Evolutionary conservation across 768 basidiomycete genomes (phyloP).

Genomic region (Pulveroboletus sp.): DNA sequence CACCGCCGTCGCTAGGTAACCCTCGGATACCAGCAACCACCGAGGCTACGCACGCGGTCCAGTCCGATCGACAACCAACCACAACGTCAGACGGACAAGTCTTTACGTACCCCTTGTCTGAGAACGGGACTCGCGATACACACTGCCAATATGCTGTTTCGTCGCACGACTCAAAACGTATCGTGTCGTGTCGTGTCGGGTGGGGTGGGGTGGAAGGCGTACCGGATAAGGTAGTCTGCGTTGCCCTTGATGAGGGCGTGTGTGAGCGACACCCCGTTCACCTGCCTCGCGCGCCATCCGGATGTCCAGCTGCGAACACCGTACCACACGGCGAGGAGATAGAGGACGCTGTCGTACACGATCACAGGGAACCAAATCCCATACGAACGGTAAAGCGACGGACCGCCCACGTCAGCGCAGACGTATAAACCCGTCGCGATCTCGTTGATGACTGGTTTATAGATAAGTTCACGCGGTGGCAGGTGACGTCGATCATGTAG

Average conservation of each 20-base stretch:
- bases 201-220: too few relatives aligned
- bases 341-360: slow-evolving; percentile 6
- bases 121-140: too few relatives aligned
- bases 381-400: not conserved
- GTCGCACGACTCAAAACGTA: slow-evolving; percentile 2
- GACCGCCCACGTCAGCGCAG: not conserved
- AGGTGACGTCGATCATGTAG: not conserved
- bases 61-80: too few relatives aligned
- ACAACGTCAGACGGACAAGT: too few relatives aligned
- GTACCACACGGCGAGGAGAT: slow-evolving; percentile 9
- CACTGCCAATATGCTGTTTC: too few relatives aligned
- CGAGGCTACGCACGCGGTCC: too few relatives aligned
- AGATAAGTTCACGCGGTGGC: too few relatives aligned
- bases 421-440: not conserved
- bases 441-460: not conserved
- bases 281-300: not conserved
- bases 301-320: not conserved
- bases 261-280: not conserved
- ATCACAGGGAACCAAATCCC: slow-evolving; percentile 6
- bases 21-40: too few relatives aligned
- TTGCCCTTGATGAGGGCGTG: too few relatives aligned
- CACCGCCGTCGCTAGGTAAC: not conserved
- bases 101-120: too few relatives aligned
- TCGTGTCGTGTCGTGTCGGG: not conserved
- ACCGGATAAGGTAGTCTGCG: too few relatives aligned